phyloP scores from a whole-genome alignment of 768 basidiomycete species.

The Rhizopogon vulgaris region DNA sequence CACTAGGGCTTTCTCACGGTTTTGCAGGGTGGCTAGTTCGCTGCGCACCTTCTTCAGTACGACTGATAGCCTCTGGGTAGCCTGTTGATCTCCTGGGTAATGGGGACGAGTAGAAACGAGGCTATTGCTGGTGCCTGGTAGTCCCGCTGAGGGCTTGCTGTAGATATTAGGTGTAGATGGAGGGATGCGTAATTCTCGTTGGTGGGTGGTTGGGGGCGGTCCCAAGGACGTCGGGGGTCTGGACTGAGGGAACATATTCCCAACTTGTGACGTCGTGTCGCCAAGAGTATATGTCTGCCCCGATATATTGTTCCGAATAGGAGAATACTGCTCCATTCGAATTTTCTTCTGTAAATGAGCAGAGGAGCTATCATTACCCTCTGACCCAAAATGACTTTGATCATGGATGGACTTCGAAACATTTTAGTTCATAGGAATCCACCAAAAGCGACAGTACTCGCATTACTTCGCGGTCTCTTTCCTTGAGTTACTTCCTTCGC shows the following conservation, averaged over 20 bases:
- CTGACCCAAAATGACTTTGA: not conserved
- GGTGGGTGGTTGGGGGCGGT: not conserved
- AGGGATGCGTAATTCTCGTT: not conserved
- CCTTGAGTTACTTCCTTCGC: not conserved
- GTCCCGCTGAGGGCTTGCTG: not conserved
- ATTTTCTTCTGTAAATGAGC: not conserved
- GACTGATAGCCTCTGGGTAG: slow-evolving; percentile 11
- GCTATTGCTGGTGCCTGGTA: not conserved
- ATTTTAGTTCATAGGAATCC: not conserved
- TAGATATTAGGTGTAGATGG: not conserved
- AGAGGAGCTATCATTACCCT: not conserved
- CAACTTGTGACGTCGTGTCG: not conserved
- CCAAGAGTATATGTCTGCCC: not conserved
- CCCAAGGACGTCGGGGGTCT: not conserved
- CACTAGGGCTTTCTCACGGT: slow-evolving; percentile 18
- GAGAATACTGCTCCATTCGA: not conserved
- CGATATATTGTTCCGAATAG: not conserved
- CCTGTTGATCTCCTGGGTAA: not conserved
- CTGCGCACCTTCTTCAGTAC: slow-evolving; percentile 24
- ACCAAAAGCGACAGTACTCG: not conserved
- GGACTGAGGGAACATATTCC: too few species aligned
- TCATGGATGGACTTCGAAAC: not conserved
- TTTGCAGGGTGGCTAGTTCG: slow-evolving; percentile 15
- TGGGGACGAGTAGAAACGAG: not conserved
- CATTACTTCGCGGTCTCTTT: not conserved